phyloP scores from a whole-genome alignment of 1,284 basidiomycete species.

The Quambalaria eucalypti region DNA sequence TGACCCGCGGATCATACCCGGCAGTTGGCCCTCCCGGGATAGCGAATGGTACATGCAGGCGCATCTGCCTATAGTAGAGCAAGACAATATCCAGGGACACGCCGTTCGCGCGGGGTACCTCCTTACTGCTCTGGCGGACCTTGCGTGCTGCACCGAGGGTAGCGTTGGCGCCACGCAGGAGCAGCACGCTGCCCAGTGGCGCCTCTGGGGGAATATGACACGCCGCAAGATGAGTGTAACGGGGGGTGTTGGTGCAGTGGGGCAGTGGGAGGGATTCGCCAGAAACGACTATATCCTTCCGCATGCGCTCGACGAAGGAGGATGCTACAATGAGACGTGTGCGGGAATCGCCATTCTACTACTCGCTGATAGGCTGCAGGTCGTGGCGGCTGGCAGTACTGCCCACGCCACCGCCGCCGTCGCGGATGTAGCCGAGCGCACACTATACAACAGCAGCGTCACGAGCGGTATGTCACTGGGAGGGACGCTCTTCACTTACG shows the following conservation, averaged over 20 bases:
- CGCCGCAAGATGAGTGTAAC: slow-evolving; percentile 15
- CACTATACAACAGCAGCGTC: slow-evolving; percentile 14
- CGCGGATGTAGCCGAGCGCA: slow-evolving; percentile 14
- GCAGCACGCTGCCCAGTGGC: slow-evolving; percentile 2
- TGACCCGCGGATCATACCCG: slow-evolving; percentile 6
- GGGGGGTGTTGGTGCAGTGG: slow-evolving; percentile 12
- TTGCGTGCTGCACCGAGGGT: slow-evolving; percentile 3
- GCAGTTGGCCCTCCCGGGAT: slow-evolving; percentile 13
- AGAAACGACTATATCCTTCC: slow-evolving; percentile 10
- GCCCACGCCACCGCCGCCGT: too few relatives aligned
- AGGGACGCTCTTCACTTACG: slow-evolving; percentile 13
- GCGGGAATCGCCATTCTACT: slow-evolving; percentile 11
- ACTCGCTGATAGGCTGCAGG: slow-evolving; percentile 12
- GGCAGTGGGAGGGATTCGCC: slow-evolving; percentile 17
- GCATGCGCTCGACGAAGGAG: slow-evolving; percentile 14
- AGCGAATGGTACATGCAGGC: slow-evolving; percentile 19
- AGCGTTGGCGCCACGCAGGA: background rate
- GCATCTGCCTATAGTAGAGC: slow-evolving; percentile 12
- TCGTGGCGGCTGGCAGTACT: slow-evolving; percentile 3
- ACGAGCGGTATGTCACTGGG: slow-evolving; percentile 16
- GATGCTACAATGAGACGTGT: slow-evolving; percentile 15
- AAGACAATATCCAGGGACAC: slow-evolving; percentile 15
- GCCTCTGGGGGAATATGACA: slow-evolving; percentile 13
- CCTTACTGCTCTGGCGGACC: slow-evolving; percentile 14
- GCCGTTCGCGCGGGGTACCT: slow-evolving; percentile 15